Conservation (phyloP, 2,329 filamentous ascomycete species). For the Aureobasidium vineae region DNA sequence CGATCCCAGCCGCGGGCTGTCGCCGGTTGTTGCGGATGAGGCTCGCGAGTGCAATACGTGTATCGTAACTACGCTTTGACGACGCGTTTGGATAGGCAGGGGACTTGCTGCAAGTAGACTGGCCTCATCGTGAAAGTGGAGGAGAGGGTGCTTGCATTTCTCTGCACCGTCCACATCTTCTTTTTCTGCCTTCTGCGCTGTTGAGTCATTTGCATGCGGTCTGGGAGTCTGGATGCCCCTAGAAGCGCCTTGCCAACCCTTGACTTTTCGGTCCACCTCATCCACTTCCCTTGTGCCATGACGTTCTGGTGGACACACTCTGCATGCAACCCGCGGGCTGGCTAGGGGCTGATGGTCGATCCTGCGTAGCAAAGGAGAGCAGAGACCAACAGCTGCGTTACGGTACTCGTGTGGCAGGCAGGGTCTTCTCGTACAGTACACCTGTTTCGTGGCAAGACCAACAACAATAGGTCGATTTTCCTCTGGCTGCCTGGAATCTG, state of each 20-base stretch:
- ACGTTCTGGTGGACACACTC: conserved; percentile 11
- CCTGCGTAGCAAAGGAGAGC: conserved; percentile 8
- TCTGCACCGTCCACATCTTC: conserved; percentile 25
- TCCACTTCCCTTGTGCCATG: conserved; percentile 11
- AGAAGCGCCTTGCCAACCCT: conserved; percentile 19
- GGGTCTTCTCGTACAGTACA: conserved; percentile 10
- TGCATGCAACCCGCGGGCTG: conserved; percentile 22
- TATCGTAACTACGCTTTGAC: conserved; percentile 6
- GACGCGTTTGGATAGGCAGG: conserved; percentile 27
- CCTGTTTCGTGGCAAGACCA: conserved; percentile 6
- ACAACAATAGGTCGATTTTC: conserved; percentile 7
- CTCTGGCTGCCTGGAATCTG: conserved; percentile 14
- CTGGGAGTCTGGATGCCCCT: conserved; percentile 16
- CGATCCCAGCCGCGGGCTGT: not conserved
- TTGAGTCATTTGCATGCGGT: conserved; percentile 24
- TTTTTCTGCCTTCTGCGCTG: conserved; percentile 18
- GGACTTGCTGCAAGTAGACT: conserved; percentile 25
- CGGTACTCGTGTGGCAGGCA: conserved; percentile 8
- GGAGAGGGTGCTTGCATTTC: conserved; percentile 14
- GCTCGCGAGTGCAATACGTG: not conserved
- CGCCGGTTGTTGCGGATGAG: conserved; percentile 14
- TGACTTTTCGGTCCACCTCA: conserved; percentile 11
- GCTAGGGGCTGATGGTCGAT: conserved; percentile 13
- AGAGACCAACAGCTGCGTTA: conserved; percentile 16
- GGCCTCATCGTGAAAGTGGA: conserved; percentile 27